A percentile compares a stretch with the other conserved stretches of the same genome.
Evolutionary conservation across 177 flowering plant genomes (phyloP).

Genomic region (Vitis hybrid): DNA sequence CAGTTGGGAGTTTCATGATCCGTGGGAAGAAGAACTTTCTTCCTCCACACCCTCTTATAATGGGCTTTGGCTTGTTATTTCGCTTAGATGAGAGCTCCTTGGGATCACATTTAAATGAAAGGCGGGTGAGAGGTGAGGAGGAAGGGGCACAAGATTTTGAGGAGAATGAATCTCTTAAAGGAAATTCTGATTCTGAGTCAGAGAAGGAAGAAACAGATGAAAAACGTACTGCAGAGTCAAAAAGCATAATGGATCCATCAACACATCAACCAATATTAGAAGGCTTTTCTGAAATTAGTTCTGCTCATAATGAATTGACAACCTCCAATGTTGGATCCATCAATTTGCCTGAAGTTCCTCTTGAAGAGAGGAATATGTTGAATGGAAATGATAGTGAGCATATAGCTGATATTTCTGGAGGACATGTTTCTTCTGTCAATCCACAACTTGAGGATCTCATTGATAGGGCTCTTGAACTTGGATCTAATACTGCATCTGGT

Average conservation of each 20-base stretch:
- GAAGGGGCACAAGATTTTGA: conserved; percentile 57
- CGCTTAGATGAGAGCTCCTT: conserved; percentile 96
- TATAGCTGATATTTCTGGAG: conserved; percentile 20
- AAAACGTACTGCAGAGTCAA: conserved; percentile 10
- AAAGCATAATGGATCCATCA: conserved; percentile 17
- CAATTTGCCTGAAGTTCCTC: conserved; percentile 13
- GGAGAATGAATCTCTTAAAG: conserved; percentile 39
- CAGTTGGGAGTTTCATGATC: conserved; percentile 98
- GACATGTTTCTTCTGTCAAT: conserved; percentile 25
- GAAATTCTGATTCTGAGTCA: conserved; percentile 54
- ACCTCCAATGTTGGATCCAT: conserved; percentile 5
- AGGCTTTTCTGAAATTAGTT: conserved; percentile 12
- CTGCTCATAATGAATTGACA: conserved; percentile 18
- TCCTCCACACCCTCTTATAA: conserved; percentile 94
- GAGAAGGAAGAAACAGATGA: conserved; percentile 44
- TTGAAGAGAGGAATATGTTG: conserved; percentile 18
- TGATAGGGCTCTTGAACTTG: conserved; percentile 89
- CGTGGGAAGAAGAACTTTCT: conserved; percentile 97
- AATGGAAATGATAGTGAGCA: conserved; percentile 15
- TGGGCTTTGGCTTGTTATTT: conserved; percentile 96
- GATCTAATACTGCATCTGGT: conserved; percentile 47
- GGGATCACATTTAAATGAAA: conserved; percentile 94
- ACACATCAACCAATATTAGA: conserved; percentile 15
- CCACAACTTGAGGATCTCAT: conserved; percentile 82
- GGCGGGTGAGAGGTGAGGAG: conserved; percentile 95